Evolutionary conservation across 768 basidiomycete genomes (phyloP).

Genomic region (Lepiota venenata): DNA sequence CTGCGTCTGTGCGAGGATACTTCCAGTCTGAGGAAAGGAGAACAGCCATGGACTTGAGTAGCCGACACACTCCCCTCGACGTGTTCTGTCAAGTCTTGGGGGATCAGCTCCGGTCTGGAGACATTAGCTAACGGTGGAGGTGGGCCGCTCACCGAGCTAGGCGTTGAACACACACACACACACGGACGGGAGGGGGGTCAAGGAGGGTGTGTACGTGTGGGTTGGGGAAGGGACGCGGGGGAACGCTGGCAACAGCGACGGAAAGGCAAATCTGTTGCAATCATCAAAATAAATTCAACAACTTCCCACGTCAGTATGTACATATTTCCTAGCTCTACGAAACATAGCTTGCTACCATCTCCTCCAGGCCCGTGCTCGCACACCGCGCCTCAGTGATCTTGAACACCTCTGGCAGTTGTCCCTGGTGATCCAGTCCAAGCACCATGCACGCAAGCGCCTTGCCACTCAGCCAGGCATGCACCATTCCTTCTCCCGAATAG

Average conservation of each 20-base stretch:
- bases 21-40: constrained; percentile 78
- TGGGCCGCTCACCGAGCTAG: constrained; percentile 5
- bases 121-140: background rate
- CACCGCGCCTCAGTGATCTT: constrained; percentile 47
- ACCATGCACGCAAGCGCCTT: constrained; percentile 61
- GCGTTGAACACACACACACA: constrained; percentile 2
- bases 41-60: constrained; percentile 65
- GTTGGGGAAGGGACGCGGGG: constrained; percentile 9
- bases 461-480: constrained; percentile 63
- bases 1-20: constrained; percentile 54
- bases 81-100: constrained; percentile 9
- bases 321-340: too few relatives aligned
- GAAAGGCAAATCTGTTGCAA: constrained; percentile 33
- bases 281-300: constrained; percentile 30
- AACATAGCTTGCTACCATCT: constrained; percentile 19
- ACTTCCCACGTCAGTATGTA: constrained; percentile 18
- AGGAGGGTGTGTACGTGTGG: constrained; percentile 2
- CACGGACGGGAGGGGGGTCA: constrained; percentile 11
- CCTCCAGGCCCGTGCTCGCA: constrained; percentile 39
- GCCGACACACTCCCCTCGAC: background rate
- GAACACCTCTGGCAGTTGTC: constrained; percentile 48
- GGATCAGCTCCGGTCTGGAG: background rate
- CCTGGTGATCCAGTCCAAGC: constrained; percentile 28
- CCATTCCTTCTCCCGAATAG: constrained; percentile 74
- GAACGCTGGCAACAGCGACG: constrained; percentile 31